These are phyloP conservation scores for Daldinia vernicosa DNA, from an alignment of 495 filamentous ascomycete genomes.

Conservation along the genomic window DNA sequence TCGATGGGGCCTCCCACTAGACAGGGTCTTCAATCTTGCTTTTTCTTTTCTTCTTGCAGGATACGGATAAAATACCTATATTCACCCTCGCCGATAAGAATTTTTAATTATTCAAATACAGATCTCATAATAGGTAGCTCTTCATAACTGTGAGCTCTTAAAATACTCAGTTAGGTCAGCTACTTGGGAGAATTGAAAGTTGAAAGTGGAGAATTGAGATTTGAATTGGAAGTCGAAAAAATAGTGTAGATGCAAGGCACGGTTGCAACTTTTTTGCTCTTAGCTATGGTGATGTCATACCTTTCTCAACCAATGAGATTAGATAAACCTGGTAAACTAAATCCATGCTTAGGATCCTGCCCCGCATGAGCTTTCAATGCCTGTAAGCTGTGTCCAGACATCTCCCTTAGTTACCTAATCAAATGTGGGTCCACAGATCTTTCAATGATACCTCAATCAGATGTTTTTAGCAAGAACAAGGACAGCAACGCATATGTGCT, in stretches of 20 bases:
- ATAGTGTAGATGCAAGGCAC: constrained; percentile 20
- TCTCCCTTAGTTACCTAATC: not conserved
- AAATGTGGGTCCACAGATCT: not conserved
- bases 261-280: constrained; percentile 12
- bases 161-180: not conserved
- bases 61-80: not conserved
- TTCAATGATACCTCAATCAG: not conserved
- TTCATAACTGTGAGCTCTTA: not conserved
- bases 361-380: not conserved
- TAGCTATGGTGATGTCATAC: not conserved
- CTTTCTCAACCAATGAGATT: not conserved
- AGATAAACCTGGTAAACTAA: not conserved
- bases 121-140: not conserved
- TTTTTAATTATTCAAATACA: not conserved
- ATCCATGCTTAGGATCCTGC: not conserved
- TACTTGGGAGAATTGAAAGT: constrained; percentile 1
- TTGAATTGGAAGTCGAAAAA: not conserved
- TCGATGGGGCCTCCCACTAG: not conserved
- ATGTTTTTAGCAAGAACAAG: not conserved
- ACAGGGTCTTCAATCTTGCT: constrained; percentile 13
- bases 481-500: not conserved
- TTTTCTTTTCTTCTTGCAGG: constrained; percentile 6
- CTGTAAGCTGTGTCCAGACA: not conserved
- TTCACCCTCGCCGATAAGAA: not conserved
- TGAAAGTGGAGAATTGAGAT: constrained; percentile 21